Evolutionary conservation across 495 filamentous ascomycete species (phyloP).

Genomic region (Penicillium argentinense): DNA sequence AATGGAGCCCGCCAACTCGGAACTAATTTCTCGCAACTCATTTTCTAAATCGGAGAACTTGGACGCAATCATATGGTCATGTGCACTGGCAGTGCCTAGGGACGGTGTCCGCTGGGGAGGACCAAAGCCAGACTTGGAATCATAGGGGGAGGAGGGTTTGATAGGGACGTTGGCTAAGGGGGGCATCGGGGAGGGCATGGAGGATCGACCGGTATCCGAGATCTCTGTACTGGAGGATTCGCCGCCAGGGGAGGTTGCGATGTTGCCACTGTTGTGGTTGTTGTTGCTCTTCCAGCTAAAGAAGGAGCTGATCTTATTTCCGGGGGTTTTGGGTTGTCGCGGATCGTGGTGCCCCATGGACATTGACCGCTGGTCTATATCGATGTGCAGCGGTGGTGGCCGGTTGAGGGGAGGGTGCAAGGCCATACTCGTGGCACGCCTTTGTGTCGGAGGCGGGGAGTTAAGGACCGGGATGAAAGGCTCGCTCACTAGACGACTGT

Average conservation of each 20-base stretch:
- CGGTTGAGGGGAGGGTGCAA: conserved; percentile 37
- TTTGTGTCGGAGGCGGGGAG: conserved; percentile 37
- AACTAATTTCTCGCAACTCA: conserved; percentile 88
- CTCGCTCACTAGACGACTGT: conserved; percentile 49
- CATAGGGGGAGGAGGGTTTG: conserved; percentile 39
- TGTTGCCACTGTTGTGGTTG: neutral
- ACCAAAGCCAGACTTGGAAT: conserved; percentile 43
- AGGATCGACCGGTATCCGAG: conserved; percentile 61
- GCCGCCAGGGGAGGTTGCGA: conserved; percentile 53
- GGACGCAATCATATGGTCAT: conserved; percentile 52
- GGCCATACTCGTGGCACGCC: conserved; percentile 46
- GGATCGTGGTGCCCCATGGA: conserved; percentile 30
- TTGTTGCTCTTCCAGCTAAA: conserved; percentile 64
- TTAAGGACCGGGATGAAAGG: conserved; percentile 46
- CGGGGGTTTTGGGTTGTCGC: conserved; percentile 59
- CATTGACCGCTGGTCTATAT: conserved; percentile 32
- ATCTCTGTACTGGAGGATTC: conserved; percentile 65
- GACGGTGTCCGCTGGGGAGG: conserved; percentile 36
- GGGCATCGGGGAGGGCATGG: conserved; percentile 57
- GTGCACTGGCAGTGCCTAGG: conserved; percentile 38
- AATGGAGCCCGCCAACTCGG: conserved; percentile 89
- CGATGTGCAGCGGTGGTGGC: conserved; percentile 43
- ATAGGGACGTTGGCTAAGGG: conserved; percentile 44
- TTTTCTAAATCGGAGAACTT: conserved; percentile 76
- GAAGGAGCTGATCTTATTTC: conserved; percentile 63